Conservation (phyloP, 805 yeast genomes). For the Schizosaccharomyces octosporus region DNA sequence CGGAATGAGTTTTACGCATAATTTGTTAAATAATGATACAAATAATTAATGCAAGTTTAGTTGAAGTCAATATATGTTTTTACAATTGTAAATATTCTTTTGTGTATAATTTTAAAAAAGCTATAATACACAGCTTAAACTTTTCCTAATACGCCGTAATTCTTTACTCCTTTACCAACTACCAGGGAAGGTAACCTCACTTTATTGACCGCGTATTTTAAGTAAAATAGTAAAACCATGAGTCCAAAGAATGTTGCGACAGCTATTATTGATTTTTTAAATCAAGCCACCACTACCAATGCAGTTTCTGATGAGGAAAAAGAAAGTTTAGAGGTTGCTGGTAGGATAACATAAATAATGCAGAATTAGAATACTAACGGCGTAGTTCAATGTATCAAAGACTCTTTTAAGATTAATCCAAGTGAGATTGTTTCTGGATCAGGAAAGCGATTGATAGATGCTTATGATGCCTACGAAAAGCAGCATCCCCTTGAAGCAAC, state of each 20-base stretch:
- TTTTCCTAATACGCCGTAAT: too few relatives aligned
- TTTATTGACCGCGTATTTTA: too few relatives aligned
- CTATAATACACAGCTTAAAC: too few relatives aligned
- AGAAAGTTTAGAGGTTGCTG: constrained; percentile 81
- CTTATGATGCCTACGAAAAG: constrained; percentile 17
- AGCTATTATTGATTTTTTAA: constrained; percentile 41
- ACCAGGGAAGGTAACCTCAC: too few relatives aligned
- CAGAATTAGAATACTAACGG: not conserved
- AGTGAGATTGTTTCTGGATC: constrained; percentile 12
- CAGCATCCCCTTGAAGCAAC: constrained; percentile 15
- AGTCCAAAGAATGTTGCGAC: not conserved
- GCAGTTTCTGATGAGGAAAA: constrained; percentile 50
- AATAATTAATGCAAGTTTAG: too few relatives aligned
- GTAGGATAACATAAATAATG: constrained; percentile 20
- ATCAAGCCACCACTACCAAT: constrained; percentile 31
- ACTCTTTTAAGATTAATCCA: constrained; percentile 49
- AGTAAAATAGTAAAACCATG: not conserved
- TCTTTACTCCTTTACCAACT: too few relatives aligned
- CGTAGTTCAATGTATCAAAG: constrained; percentile 37
- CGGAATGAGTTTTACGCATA: too few relatives aligned
- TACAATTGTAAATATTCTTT: too few relatives aligned
- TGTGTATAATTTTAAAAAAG: too few relatives aligned
- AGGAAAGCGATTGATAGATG: constrained; percentile 23
- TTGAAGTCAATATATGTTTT: too few relatives aligned
- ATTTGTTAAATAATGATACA: too few relatives aligned